Percentiles rank a stretch among this genome's conserved stretches.
phyloP scores from a whole-genome alignment of 164 flowering plant species.

The Vitis amurensis region DNA sequence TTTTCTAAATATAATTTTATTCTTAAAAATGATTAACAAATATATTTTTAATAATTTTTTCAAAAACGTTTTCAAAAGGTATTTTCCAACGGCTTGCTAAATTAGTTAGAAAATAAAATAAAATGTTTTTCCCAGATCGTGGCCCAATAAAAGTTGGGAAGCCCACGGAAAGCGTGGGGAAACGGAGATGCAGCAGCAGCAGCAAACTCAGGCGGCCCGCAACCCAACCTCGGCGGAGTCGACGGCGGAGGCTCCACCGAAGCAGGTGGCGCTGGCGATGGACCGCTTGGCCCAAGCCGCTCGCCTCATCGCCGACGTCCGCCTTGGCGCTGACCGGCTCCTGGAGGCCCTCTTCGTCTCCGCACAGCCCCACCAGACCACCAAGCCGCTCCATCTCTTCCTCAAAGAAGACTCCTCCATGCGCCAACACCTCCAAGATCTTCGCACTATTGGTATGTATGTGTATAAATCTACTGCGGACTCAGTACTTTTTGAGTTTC shows the following conservation, averaged over 20 bases:
- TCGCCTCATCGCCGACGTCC: slow-evolving; percentile 81
- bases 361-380: slow-evolving; percentile 51
- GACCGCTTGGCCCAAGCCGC: slow-evolving; percentile 71
- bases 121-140: no score
- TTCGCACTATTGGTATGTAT: slow-evolving; percentile 64
- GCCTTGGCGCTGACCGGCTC: slow-evolving; percentile 86
- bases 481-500: no score
- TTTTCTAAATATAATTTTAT: no score
- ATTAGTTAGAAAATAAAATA: no score
- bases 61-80: no score
- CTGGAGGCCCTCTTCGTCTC: slow-evolving; percentile 77
- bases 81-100: no score
- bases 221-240: slow-evolving; percentile 15
- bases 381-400: slow-evolving; percentile 56
- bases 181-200: slow-evolving; percentile 6
- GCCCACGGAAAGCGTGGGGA: no score
- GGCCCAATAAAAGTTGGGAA: no score
- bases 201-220: background rate
- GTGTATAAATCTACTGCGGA: no score
- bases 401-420: slow-evolving; percentile 67
- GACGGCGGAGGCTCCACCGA: slow-evolving; percentile 83
- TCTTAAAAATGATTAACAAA: no score
- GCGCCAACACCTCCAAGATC: slow-evolving; percentile 79
- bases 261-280: slow-evolving; percentile 94
- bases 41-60: no score